phyloP scores from a whole-genome alignment of 2,329 filamentous ascomycete genomes.

The Penicillium glabrum region DNA sequence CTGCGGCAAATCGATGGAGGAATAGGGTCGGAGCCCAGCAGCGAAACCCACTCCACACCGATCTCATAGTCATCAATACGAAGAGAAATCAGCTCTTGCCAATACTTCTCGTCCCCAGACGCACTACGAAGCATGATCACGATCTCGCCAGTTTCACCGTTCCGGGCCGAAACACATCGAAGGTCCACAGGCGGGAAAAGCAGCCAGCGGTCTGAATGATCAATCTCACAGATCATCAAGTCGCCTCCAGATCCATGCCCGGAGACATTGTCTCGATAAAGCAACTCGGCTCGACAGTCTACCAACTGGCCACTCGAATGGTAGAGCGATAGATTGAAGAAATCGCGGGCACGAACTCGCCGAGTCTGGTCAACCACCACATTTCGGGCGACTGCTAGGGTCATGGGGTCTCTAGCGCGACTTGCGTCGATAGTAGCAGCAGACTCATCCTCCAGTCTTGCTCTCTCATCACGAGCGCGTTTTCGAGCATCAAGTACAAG shows the following conservation, averaged over 20 bases:
- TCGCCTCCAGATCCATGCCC: constrained; percentile 71
- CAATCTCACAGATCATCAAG: constrained; percentile 89
- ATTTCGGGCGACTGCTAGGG: constrained; percentile 67
- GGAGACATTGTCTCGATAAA: constrained; percentile 78
- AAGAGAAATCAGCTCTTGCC: constrained; percentile 83
- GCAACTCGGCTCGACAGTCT: constrained; percentile 82
- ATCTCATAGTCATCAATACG: constrained; percentile 74
- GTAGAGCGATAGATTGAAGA: constrained; percentile 78
- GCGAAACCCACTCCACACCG: constrained; percentile 80
- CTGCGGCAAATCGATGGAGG: constrained; percentile 59
- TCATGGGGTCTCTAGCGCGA: constrained; percentile 75
- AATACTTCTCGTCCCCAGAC: constrained; percentile 60
- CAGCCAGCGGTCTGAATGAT: constrained; percentile 73
- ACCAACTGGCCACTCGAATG: constrained; percentile 90
- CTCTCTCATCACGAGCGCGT: constrained; percentile 70
- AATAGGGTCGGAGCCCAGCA: constrained; percentile 68
- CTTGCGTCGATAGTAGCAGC: constrained; percentile 80
- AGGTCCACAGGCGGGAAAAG: constrained; percentile 86
- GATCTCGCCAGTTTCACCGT: constrained; percentile 73
- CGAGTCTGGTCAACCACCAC: constrained; percentile 73
- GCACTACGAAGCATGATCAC: constrained; percentile 83
- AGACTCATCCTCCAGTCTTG: constrained; percentile 78
- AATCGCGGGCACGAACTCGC: constrained; percentile 85
- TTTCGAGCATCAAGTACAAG: constrained; percentile 76
- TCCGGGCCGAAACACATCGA: constrained; percentile 73